Evolutionary conservation across 2,329 filamentous ascomycete genomes (phyloP), one percentile per base, ranked within the genome.

Genomic region (Mycosphaerelloides madeirae): DNA sequence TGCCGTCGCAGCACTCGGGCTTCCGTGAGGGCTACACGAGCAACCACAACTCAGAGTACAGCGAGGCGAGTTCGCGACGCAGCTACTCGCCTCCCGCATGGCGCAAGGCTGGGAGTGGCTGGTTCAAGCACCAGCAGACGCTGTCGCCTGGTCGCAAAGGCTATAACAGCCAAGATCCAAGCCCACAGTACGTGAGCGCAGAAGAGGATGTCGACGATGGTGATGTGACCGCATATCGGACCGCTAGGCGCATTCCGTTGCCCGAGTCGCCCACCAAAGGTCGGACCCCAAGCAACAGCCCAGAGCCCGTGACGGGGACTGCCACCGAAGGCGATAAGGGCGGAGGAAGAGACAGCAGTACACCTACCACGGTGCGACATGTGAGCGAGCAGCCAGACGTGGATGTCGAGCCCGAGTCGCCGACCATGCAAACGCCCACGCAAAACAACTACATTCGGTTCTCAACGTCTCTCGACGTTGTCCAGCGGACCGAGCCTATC

Each of bases 401-500:
- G 13, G 51, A 49, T 18, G 52, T 22, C 14, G 52, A 58, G 43
- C 36, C 42, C 9, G 55, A 59, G 28, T 50, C 50, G 19, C 49
- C 50, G 6, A 43, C 48, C 6, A 31, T 44, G 32, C 43, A 48
- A 25, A 60, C 61, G 34, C 55, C 57, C 8, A 62, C 60, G 13
- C 59, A 62, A 41, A 62, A 58, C 43, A 67, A 67, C 46, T 66
- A 91, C 68, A 87, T 95, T 59, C 86, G 89, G 53, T 90, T 96
- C 67, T 85, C 87, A 40, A 77, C 95, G 50, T 82, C 86, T 58
- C 86, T 89, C 49, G 89, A 95, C 71, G 85, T 94, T 22, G 86
- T 91, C 60, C 89, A 95, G 61, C 81, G 85, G 44, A 87, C 84
- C 36, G 87, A 91, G 60, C 87, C 87, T 12, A 85, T 95, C 56